Evolutionary conservation across 164 flowering plant genomes (phyloP).

Genomic region (Aristolochia californica): DNA sequence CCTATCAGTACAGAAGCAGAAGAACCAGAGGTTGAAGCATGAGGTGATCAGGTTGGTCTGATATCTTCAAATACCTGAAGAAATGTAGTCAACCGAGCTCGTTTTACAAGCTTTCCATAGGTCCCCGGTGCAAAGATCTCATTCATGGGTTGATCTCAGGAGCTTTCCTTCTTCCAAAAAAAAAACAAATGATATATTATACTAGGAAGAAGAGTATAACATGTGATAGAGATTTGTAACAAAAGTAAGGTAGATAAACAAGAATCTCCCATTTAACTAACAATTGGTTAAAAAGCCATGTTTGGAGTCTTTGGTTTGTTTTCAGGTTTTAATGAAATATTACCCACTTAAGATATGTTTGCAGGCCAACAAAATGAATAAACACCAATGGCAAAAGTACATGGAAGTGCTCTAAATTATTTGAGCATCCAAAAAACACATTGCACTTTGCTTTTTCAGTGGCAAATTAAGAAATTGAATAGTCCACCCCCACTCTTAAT

Average conservation of each 20-base stretch:
- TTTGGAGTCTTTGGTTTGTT: neutral
- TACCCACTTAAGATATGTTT: neutral
- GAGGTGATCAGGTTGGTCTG: too few relatives aligned
- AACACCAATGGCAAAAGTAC: neutral
- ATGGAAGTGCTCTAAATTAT: neutral
- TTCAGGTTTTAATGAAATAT: neutral
- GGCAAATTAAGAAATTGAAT: conserved; percentile 4
- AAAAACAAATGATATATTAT: too few relatives aligned
- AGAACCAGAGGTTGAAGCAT: too few relatives aligned
- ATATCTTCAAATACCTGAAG: too few relatives aligned
- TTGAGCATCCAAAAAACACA: neutral
- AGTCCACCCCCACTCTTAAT: conserved; percentile 5
- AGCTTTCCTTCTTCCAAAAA: conserved; percentile 1
- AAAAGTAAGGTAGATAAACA: conserved; percentile 3
- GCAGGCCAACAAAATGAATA: neutral
- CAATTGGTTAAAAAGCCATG: neutral
- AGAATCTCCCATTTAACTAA: conserved; percentile 3
- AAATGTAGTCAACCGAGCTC: neutral
- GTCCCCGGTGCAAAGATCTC: neutral
- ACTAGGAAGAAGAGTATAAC: neutral
- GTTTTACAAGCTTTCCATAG: neutral
- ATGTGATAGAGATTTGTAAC: neutral
- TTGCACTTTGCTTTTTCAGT: neutral
- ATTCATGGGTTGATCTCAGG: neutral
- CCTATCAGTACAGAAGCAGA: too few relatives aligned